Evolutionary conservation across 129 eudicot species (phyloP), one percentile per base, ranked within the genome.

Genomic region (Gnaphalium uliginosum): DNA sequence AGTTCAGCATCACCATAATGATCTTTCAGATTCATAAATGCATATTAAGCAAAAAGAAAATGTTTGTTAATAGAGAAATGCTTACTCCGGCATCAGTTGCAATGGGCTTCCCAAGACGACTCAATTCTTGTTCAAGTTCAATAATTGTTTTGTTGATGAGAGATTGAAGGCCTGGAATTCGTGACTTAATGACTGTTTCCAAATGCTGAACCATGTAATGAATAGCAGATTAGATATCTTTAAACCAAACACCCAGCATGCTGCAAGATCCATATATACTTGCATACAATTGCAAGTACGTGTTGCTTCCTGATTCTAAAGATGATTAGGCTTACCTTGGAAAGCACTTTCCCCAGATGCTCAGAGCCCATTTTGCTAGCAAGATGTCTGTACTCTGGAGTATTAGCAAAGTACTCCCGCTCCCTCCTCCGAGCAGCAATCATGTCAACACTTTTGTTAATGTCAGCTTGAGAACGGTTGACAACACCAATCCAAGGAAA

Each of bases 401-500:
- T 85, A 54, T 60, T 85, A 72, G 85, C 71, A 59, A 91, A 93
- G 76, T 90, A 93, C 80, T 93, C 97, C 22, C 88, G 79, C 81
- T 90, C 98, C 76, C 88, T 85, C 37, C 90, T 88, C 66, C 98
- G 84, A 79, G 97, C 96, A 85, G 96, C 92, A 83, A 93, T 90
- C 98, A 93, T 93, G 75, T 93, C 98, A 33, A 86, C 92, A 70
- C 84, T 88, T 81, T 88, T 90, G 80, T 90, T 93, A 19, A 90
- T 93, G 79, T 93, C 98, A 18, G 92, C 96, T 85, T 93, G 98
- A 23, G 98, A 93, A 1, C 98, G 92, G 72, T 93, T 93, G 26
- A 90, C 98, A 67, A 93, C 96, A 71, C 98, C 98, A 67, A 93
- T 86, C 98, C 98, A 93, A 73, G 98, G 98, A 78, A 78, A 88